Percentiles rank a stretch among this genome's conserved stretches.
Conservation (phyloP, 2,329 filamentous ascomycete genomes). For the Chrysosporium queenslandicum region DNA sequence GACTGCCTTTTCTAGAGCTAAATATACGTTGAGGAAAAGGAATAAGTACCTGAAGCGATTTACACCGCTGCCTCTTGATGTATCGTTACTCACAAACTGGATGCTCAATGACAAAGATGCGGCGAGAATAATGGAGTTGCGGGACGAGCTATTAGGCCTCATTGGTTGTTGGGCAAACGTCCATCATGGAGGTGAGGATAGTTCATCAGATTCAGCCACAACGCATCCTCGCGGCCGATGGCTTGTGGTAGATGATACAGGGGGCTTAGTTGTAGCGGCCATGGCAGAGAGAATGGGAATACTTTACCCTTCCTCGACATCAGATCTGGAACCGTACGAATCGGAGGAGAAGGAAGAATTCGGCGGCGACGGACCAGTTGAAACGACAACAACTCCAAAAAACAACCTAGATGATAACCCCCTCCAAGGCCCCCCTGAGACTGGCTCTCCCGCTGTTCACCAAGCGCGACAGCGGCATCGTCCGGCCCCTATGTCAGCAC, state of each 20-base stretch:
- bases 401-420: neutral
- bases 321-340: constrained; percentile 9
- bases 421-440: neutral
- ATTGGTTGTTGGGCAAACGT: constrained; percentile 85
- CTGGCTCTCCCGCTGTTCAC: neutral
- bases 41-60: constrained; percentile 89
- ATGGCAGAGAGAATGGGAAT: constrained; percentile 85
- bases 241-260: constrained; percentile 78
- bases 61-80: constrained; percentile 71
- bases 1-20: constrained; percentile 83
- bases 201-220: constrained; percentile 20
- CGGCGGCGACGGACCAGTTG: neutral
- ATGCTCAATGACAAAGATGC: constrained; percentile 72
- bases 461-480: constrained; percentile 16
- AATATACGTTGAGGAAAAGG: constrained; percentile 89
- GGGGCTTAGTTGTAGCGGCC: constrained; percentile 68
- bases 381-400: neutral
- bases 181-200: constrained; percentile 52
- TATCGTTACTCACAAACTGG: constrained; percentile 64
- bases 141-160: constrained; percentile 72
- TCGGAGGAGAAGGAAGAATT: constrained; percentile 6
- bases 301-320: constrained; percentile 45
- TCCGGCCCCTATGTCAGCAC: constrained; percentile 31
- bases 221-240: constrained; percentile 48
- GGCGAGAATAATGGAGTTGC: constrained; percentile 69